Percentiles rank a stretch among this genome's conserved stretches.
Evolutionary conservation across 495 filamentous ascomycete species (phyloP).

Genomic region (Lepraria neglecta): DNA sequence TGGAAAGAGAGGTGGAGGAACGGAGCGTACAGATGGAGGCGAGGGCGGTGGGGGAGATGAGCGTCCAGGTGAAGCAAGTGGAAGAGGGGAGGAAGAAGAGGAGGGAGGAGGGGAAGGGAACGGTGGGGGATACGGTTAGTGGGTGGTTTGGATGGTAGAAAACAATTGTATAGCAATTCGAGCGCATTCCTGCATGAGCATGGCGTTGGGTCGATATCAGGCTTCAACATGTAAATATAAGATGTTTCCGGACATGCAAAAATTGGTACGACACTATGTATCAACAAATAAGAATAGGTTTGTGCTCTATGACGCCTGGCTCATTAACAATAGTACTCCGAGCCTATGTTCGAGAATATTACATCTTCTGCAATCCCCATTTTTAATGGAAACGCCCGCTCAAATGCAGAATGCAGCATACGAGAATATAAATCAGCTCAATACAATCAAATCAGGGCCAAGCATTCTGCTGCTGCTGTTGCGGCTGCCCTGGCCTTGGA

Average conservation of each 20-base stretch:
- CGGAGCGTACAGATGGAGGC: constrained; percentile 55
- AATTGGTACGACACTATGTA: neutral
- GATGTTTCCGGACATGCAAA: too few relatives aligned
- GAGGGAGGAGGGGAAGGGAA: constrained; percentile 53
- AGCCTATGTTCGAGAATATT: constrained; percentile 11
- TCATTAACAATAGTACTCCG: constrained; percentile 5
- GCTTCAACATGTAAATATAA: too few relatives aligned
- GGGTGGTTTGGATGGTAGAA: constrained; percentile 43
- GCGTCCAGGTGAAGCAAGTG: constrained; percentile 45
- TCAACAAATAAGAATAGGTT: neutral
- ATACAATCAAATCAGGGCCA: constrained; percentile 21
- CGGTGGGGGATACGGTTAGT: constrained; percentile 44
- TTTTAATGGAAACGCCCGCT: constrained; percentile 13
- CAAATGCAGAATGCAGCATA: constrained; percentile 10
- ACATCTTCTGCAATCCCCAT: neutral
- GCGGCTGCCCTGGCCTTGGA: constrained; percentile 60
- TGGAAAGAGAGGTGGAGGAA: constrained; percentile 61
- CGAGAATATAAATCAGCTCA: neutral
- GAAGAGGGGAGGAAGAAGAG: constrained; percentile 51
- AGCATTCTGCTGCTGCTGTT: constrained; percentile 28
- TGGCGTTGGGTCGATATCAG: neutral
- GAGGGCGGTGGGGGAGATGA: constrained; percentile 50
- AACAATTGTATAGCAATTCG: neutral
- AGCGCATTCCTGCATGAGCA: neutral
- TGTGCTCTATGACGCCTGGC: constrained; percentile 6